Conservation (phyloP, 768 basidiomycete species). For the Russula griseocarnosa region DNA sequence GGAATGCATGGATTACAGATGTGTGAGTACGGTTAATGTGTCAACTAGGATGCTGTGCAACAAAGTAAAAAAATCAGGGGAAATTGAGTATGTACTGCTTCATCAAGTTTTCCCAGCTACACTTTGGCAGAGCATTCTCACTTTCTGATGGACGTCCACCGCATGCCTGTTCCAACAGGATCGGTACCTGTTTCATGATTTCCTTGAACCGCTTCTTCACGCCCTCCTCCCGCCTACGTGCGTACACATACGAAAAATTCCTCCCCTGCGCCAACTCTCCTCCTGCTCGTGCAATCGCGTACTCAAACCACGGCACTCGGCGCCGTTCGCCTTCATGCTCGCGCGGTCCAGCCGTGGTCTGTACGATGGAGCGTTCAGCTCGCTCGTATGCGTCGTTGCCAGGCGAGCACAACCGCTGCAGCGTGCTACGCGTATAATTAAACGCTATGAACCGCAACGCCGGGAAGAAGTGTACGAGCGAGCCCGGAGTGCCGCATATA, state of each 20-base stretch:
- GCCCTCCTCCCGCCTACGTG: conserved; percentile 29
- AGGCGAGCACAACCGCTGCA: conserved; percentile 39
- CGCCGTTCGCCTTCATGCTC: conserved; percentile 2
- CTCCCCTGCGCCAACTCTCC: conserved; percentile 7
- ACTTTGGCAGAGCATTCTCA: conserved; percentile 41
- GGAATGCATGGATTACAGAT: conserved; percentile 5
- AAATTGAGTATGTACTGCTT: conserved; percentile 59
- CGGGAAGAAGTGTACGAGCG: conserved; percentile 63
- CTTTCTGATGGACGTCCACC: conserved; percentile 39
- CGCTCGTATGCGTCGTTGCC: conserved; percentile 42
- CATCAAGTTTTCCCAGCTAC: conserved; percentile 60
- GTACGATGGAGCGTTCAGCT: conserved; percentile 42
- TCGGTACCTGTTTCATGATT: conserved; percentile 37
- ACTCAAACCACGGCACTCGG: conserved; percentile 20
- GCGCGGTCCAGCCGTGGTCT: conserved; percentile 33
- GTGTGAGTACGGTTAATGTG: conserved; percentile 6
- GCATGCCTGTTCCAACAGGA: conserved; percentile 41
- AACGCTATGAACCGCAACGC: conserved; percentile 48
- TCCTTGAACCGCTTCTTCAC: conserved; percentile 31
- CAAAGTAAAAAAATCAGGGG: conserved; percentile 42
- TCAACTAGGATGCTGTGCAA: not conserved
- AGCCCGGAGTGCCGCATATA: conserved; percentile 80
- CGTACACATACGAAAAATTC: conserved; percentile 9
- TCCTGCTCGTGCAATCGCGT: conserved; percentile 15
- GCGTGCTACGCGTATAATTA: conserved; percentile 38